phyloP scores from a whole-genome alignment of 495 filamentous ascomycete genomes.

The Hyaloscypha finlandica region DNA sequence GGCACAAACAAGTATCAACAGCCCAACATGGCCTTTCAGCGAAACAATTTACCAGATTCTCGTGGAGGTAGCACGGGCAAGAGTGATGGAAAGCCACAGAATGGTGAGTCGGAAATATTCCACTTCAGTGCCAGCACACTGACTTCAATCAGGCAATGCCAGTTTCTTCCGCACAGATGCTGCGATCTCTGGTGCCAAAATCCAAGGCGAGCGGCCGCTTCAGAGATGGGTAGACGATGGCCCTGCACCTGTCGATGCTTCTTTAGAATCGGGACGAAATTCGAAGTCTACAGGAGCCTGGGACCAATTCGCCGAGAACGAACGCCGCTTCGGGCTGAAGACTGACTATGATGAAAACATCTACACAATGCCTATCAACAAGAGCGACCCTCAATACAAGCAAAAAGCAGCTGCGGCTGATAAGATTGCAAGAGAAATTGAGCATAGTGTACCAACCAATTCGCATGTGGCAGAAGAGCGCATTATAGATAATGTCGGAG shows the following conservation, averaged over 20 bases:
- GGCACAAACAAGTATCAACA: constrained; percentile 42
- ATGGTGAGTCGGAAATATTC: constrained; percentile 57
- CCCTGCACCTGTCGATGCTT: constrained; percentile 61
- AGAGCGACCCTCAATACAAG: constrained; percentile 75
- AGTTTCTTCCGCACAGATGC: constrained; percentile 76
- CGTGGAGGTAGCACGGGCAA: constrained; percentile 48
- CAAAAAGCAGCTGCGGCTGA: constrained; percentile 76
- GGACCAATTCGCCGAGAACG: constrained; percentile 95
- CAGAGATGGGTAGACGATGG: constrained; percentile 80
- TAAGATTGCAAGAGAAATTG: constrained; percentile 87
- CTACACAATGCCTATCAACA: constrained; percentile 91
- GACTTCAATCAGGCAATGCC: constrained; percentile 26
- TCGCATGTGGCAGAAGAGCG: constrained; percentile 87
- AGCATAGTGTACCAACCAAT: constrained; percentile 66
- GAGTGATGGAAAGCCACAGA: constrained; percentile 56
- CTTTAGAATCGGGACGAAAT: constrained; percentile 58
- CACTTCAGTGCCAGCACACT: background rate
- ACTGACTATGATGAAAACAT: constrained; percentile 90
- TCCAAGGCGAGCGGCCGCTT: constrained; percentile 70
- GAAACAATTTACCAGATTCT: constrained; percentile 73
- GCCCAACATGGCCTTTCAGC: constrained; percentile 71
- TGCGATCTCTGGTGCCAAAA: constrained; percentile 78
- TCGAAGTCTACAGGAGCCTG: constrained; percentile 52
- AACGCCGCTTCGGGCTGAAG: constrained; percentile 81
- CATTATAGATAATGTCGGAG: constrained; percentile 58